Percentiles rank a stretch among this genome's conserved stretches.
phyloP scores from a whole-genome alignment of 2,329 filamentous ascomycete genomes.

The Basipetospora chlamydospora region DNA sequence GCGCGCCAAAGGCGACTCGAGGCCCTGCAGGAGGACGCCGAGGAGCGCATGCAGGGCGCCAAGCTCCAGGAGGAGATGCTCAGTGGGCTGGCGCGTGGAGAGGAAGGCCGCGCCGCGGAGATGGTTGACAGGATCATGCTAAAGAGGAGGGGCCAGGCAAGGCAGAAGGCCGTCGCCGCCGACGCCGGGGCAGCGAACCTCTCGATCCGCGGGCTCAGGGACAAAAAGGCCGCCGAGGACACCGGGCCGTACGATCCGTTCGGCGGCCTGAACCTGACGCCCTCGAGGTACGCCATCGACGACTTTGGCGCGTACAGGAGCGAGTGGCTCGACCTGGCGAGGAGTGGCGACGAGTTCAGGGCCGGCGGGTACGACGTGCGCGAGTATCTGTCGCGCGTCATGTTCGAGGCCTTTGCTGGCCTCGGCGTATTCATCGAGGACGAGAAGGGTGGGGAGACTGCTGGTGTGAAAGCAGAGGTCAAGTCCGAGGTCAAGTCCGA shows the following conservation, averaged over 20 bases:
- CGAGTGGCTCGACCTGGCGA: constrained; percentile 53
- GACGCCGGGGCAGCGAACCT: constrained; percentile 25
- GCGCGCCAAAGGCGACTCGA: constrained; percentile 43
- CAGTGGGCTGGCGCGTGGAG: constrained; percentile 49
- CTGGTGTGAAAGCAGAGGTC: constrained; percentile 17
- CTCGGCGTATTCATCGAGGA: constrained; percentile 78
- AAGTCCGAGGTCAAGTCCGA: constrained; percentile 12
- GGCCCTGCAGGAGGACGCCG: constrained; percentile 53
- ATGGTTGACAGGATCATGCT: constrained; percentile 48
- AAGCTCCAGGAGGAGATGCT: constrained; percentile 56
- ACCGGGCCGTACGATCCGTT: constrained; percentile 81
- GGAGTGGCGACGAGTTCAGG: constrained; percentile 48
- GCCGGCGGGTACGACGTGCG: constrained; percentile 73
- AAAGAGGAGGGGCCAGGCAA: constrained; percentile 53
- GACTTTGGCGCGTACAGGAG: constrained; percentile 52
- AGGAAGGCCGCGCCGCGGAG: constrained; percentile 43
- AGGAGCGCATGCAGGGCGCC: constrained; percentile 49
- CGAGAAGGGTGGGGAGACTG: constrained; percentile 35
- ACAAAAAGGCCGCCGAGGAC: constrained; percentile 24
- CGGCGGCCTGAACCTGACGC: constrained; percentile 54
- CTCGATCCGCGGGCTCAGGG: constrained; percentile 62
- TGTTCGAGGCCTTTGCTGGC: constrained; percentile 84
- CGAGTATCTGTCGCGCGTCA: constrained; percentile 67
- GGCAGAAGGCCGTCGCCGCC: constrained; percentile 17
- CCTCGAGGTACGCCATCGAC: constrained; percentile 51